Evolutionary conservation across 2,329 filamentous ascomycete species (phyloP).

Genomic region (Hirsutella thompsonii): DNA sequence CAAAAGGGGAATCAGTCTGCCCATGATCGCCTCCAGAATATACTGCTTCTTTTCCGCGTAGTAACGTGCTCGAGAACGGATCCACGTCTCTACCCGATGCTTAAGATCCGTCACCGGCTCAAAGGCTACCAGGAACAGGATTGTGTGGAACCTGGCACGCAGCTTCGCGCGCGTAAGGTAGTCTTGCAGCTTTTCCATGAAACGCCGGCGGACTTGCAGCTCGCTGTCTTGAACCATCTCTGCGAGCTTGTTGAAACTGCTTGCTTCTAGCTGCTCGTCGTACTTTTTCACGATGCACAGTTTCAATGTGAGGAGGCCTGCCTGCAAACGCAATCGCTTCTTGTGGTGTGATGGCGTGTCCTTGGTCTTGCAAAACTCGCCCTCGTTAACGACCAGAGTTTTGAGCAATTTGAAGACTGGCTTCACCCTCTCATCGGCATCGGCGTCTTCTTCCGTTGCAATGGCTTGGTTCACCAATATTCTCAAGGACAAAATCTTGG

Average conservation of each 20-base stretch:
- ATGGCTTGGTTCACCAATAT: conserved; percentile 78
- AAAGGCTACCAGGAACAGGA: conserved; percentile 83
- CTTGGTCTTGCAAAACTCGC: conserved; percentile 65
- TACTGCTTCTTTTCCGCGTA: conserved; percentile 46
- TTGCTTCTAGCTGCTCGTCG: conserved; percentile 59
- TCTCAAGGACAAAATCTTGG: conserved; percentile 74
- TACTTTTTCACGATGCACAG: conserved; percentile 65
- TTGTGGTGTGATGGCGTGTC: conserved; percentile 69
- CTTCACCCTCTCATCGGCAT: conserved; percentile 45
- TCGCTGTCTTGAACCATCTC: conserved; percentile 69
- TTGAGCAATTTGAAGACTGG: conserved; percentile 71
- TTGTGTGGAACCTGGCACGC: conserved; percentile 68
- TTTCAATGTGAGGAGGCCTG: conserved; percentile 72
- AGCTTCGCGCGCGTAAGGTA: conserved; percentile 66
- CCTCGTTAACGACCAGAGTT: conserved; percentile 59
- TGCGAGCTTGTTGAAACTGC: conserved; percentile 71
- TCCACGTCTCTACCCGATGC: conserved; percentile 72
- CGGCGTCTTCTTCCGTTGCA: conserved; percentile 36
- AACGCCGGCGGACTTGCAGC: conserved; percentile 60
- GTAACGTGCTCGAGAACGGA: conserved; percentile 63
- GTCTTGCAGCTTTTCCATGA: conserved; percentile 80
- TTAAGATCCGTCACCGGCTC: conserved; percentile 68
- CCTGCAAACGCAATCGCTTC: conserved; percentile 67
- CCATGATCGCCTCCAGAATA: conserved; percentile 69
- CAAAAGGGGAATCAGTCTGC: conserved; percentile 72